Evolutionary conservation across 106 monocot species (phyloP).

Genomic region (Dioscorea dumetorum): DNA sequence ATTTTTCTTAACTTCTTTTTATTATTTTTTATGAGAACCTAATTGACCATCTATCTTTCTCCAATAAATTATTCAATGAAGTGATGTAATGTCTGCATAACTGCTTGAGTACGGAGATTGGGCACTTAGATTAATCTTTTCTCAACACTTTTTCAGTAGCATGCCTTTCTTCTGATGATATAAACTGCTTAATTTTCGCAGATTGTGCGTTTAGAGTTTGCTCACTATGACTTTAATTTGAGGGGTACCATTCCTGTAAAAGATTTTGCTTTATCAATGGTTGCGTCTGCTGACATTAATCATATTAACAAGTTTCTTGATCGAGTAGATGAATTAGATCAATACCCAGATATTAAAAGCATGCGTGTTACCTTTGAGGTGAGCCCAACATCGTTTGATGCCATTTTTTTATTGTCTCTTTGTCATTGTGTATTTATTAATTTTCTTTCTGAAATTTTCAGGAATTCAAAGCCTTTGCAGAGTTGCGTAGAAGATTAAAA

Average conservation of each 20-base stretch:
- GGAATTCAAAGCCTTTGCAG: conserved; percentile 92
- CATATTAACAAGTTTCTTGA: conserved; percentile 82
- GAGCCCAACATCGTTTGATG: not conserved
- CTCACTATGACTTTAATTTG: conserved; percentile 76
- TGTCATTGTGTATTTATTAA: conserved; percentile 8
- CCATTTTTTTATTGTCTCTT: too few species aligned
- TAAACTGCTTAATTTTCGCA: conserved; percentile 8
- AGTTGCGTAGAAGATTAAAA: conserved; percentile 52
- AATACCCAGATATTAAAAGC: conserved; percentile 34
- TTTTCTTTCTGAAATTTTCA: conserved; percentile 17
- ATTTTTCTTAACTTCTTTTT: not conserved
- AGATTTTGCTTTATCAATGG: conserved; percentile 96
- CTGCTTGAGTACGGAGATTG: too few species aligned
- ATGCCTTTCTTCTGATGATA: not conserved
- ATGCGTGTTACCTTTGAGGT: conserved; percentile 81
- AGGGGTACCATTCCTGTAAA: conserved; percentile 66
- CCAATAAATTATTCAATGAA: too few species aligned
- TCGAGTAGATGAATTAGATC: conserved; percentile 57
- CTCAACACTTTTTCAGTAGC: not conserved
- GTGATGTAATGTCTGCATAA: too few species aligned
- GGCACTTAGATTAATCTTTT: not conserved
- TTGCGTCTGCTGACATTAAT: conserved; percentile 75
- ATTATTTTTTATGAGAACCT: too few species aligned
- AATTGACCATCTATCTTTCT: too few species aligned
- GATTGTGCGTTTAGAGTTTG: conserved; percentile 85